Evolutionary conservation across 2,329 filamentous ascomycete genomes (phyloP).

Genomic region (Simplicillium sp.): DNA sequence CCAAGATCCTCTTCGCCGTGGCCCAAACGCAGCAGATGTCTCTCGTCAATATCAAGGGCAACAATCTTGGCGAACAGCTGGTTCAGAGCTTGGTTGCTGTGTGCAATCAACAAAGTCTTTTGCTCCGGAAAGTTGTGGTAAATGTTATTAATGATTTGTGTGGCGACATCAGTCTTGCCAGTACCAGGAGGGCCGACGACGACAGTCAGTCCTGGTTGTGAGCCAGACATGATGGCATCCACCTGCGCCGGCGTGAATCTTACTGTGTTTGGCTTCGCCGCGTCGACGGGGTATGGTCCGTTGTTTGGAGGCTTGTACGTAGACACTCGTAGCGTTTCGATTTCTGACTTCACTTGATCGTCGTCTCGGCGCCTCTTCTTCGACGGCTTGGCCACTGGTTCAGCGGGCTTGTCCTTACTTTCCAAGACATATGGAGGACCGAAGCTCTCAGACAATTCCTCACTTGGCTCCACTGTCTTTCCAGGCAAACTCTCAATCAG

Average conservation of each 20-base stretch:
- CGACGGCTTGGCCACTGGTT: conserved; percentile 48
- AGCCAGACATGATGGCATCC: conserved; percentile 87
- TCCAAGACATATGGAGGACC: conserved; percentile 83
- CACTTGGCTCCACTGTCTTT: conserved; percentile 71
- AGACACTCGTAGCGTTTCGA: conserved; percentile 68
- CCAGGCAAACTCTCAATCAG: conserved; percentile 83
- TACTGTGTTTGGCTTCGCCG: conserved; percentile 70
- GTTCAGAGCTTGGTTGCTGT: conserved; percentile 96
- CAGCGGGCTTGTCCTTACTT: conserved; percentile 43
- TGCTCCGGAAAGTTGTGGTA: conserved; percentile 96
- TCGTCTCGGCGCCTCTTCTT: conserved; percentile 83
- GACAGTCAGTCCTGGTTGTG: conserved; percentile 86
- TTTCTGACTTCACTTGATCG: conserved; percentile 54
- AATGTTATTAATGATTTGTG: conserved; percentile 97
- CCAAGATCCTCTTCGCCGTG: conserved; percentile 93
- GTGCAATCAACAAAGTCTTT: conserved; percentile 83
- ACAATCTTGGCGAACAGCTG: conserved; percentile 97
- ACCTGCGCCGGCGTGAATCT: conserved; percentile 88
- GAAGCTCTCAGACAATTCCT: conserved; percentile 63
- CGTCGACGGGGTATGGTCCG: conserved; percentile 81
- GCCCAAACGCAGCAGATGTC: conserved; percentile 83
- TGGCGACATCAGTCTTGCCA: conserved; percentile 97
- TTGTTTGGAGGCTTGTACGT: conserved; percentile 85
- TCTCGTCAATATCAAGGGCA: conserved; percentile 89
- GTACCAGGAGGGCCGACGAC: conserved; percentile 94